Base-by-base conservation (phyloP, 2,329 filamentous ascomycete genomes). In the Didymella pomorum region DNA sequence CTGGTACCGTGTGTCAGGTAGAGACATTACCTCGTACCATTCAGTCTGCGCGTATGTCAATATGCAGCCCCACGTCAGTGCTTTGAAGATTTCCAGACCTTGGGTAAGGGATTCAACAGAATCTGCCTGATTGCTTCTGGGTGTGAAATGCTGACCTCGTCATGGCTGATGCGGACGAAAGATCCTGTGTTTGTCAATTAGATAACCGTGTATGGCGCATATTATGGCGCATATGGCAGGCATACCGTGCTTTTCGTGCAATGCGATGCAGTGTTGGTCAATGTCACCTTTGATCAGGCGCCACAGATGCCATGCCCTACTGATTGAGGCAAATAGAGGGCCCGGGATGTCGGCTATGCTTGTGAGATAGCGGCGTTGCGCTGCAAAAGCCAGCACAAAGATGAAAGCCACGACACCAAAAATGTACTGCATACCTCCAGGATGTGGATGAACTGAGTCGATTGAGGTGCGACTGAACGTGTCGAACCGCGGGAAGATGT, bases 121-220 rank as follows among this genome's bases (percentile, higher is more conserved):
- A 82, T 66, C 43, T 72, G 66, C 20, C 69, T 71, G 20, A 80
- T 69, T 14, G 74, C 80, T 58, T 79, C 74, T 1, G 79, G 76
- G 60, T 82, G 76, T 49, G 72, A 72, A 37, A 82, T 72, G 56
- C 77, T 80, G 58, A 82, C 74, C 71, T 82, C 79, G 49, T 81
- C 76, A 25, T 75, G 70, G 6, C 72, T 70, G 29, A 82, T 80
- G 16, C 80, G 78, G 28, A 82, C 76, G 62, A 82, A 81, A 12
- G 33, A 14, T 3, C 43, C 43, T 47, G 14, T 23, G 11, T 7
- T 20, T 23, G 23, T 53, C 21, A 44, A 26, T 12, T 5, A 12
- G 8, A 21, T 26, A 7, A 16, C 31, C 4, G 11, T n/a, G 1
- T 16, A n/a, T 9, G 10, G 8, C 2, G 8, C 14, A 11, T 28